Conservation (phyloP, 306 rosid species). For the Astragalus glycyphyllos region DNA sequence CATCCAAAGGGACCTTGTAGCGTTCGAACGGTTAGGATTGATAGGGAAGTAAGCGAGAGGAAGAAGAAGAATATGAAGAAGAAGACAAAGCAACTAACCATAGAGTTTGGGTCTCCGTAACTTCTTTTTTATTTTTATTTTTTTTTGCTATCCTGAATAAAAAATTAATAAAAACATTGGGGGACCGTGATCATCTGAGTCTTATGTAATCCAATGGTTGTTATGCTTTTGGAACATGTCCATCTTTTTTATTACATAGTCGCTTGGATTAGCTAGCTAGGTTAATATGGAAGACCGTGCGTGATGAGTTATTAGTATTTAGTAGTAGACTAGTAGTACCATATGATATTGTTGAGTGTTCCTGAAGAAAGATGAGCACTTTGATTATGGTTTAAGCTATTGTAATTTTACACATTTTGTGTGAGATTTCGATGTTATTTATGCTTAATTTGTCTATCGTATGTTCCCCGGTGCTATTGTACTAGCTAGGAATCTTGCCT, state of each 20-base stretch:
- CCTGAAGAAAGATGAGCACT: constrained; percentile 38
- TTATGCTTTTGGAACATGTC: too few species aligned
- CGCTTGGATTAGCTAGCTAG: too few species aligned
- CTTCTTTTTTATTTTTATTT: background rate
- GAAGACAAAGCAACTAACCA: constrained; percentile 38
- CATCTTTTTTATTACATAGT: too few species aligned
- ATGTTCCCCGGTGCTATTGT: constrained; percentile 49
- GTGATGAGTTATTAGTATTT: background rate
- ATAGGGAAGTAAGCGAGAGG: constrained; percentile 31
- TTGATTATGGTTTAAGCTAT: constrained; percentile 47
- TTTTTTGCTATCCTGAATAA: too few species aligned
- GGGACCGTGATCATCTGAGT: too few species aligned
- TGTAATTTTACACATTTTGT: constrained; percentile 35
- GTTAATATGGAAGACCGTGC: background rate
- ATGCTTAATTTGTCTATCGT: constrained; percentile 48
- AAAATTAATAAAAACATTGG: too few species aligned
- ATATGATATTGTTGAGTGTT: constrained; percentile 30
- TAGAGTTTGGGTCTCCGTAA: constrained; percentile 33
- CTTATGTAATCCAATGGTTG: too few species aligned
- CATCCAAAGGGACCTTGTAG: constrained; percentile 46
- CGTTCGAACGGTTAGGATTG: constrained; percentile 46
- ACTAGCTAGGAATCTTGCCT: background rate
- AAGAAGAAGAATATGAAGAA: constrained; percentile 19
- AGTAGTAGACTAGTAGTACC: too few species aligned
- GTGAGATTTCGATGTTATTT: constrained; percentile 45